Percentiles rank a stretch among this genome's conserved stretches.
Evolutionary conservation across 805 yeast genomes (phyloP).

Genomic region (Brettanomyces nanus): DNA sequence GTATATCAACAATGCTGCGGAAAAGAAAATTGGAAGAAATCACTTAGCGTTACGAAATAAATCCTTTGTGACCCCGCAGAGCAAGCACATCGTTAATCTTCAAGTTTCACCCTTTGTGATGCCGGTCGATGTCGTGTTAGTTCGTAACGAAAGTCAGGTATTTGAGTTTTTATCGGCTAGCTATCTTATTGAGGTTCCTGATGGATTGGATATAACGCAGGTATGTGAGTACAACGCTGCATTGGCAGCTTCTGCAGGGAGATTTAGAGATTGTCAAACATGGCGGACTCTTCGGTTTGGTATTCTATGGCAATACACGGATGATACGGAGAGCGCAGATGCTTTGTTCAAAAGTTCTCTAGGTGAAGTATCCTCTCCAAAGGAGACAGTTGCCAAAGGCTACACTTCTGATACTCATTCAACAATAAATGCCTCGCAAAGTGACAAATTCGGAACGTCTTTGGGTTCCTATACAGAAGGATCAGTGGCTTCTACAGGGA

Average conservation of each 20-base stretch:
- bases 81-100: not conserved
- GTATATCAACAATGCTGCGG: not conserved
- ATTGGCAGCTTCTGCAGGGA: constrained; percentile 43
- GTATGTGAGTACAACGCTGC: constrained; percentile 52
- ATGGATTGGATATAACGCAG: constrained; percentile 41
- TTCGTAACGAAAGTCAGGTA: constrained; percentile 33
- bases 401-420: constrained; percentile 12
- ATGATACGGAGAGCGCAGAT: constrained; percentile 1
- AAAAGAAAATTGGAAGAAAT: not conserved
- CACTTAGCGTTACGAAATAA: not conserved
- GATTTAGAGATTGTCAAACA: constrained; percentile 49
- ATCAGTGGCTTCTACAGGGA: not conserved
- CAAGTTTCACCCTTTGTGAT: constrained; percentile 27
- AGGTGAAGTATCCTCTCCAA: not conserved
- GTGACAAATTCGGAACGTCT: constrained; percentile 18
- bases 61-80: not conserved
- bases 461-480: constrained; percentile 13
- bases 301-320: constrained; percentile 27
- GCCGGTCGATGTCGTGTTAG: constrained; percentile 35
- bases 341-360: not conserved
- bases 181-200: constrained; percentile 39
- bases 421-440: constrained; percentile 13
- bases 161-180: constrained; percentile 42
- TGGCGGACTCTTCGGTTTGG: constrained; percentile 54
- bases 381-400: not conserved